Percentiles rank a stretch among this genome's conserved stretches.
Conservation (phyloP, 805 yeast genomes). For the Myxozyma udenii region DNA sequence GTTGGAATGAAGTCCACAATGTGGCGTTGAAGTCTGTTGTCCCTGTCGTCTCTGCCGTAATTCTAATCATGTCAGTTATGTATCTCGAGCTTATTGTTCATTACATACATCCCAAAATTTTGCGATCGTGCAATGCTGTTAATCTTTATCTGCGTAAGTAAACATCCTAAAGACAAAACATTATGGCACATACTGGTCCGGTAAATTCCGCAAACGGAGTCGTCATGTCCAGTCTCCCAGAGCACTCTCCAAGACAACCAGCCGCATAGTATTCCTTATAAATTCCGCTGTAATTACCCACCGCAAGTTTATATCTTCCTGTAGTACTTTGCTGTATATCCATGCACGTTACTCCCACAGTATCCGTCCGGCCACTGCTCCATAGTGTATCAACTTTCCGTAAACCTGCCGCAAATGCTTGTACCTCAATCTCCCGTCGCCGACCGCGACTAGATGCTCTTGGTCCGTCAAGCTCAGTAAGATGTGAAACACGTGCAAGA, state of each 20-base stretch:
- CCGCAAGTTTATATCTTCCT: conserved; percentile 16
- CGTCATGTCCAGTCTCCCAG: conserved; percentile 21
- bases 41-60: conserved; percentile 16
- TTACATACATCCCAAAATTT: conserved; percentile 19
- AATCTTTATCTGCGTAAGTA: too few species aligned
- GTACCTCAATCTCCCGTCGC: conserved; percentile 11
- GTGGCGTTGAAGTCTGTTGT: conserved; percentile 20
- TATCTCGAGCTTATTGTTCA: neutral
- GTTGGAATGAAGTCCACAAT: conserved; percentile 20
- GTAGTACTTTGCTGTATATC: conserved; percentile 8
- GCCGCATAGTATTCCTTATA: conserved; percentile 17
- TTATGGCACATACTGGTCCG: conserved; percentile 21
- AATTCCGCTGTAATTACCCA: conserved; percentile 18
- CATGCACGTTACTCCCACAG: conserved; percentile 24
- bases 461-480: conserved; percentile 5
- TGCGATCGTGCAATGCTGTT: too few species aligned
- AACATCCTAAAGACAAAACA: too few species aligned
- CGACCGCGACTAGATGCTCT: conserved; percentile 1
- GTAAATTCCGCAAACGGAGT: conserved; percentile 28
- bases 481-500: conserved; percentile 1
- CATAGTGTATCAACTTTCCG: conserved; percentile 13
- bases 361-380: conserved; percentile 20
- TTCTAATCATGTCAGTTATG: conserved; percentile 1
- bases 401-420: conserved; percentile 12
- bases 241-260: conserved; percentile 17